Base-by-base conservation (phyloP, 345 rosid genomes). In the Salix udensis region DNA sequence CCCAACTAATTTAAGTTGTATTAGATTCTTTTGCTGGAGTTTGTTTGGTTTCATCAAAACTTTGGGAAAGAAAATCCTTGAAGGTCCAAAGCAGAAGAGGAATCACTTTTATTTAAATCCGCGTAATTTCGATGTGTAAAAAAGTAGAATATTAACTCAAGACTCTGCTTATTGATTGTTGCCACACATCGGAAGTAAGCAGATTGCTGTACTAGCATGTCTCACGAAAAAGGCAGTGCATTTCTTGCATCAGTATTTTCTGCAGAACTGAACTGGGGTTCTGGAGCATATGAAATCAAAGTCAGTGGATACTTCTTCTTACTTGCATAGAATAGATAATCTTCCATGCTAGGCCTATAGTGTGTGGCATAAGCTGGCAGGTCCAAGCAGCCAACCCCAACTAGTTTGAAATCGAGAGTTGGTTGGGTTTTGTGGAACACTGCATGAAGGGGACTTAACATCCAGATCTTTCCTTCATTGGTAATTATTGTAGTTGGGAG, bases 121-220 rank as follows among this genome's bases (percentile, higher is more conserved):
- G 39, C 2, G 73, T 42, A 42, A 60, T 53, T 30, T 48, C 34
- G 44, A 42, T 69, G 24, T 58, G 64, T 30, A 69, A 60, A 26
- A 19, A 40, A 23, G 34, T 55, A 53, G 26, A 23, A 15, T 68
- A 36, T 69, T 28, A 28, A 13, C 55, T 12, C 21, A 76, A 40
- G 78, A 68, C 13, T 21, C 73, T 34, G n/a, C 34, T 73, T 37
- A 55, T n/a, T 67, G 65, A 31, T 53, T 67, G 30, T 31, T 65
- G 53, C 34, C 6, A 39, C n/a, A n/a, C 15, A 19, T 60, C 53
- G 74, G 65, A 34, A 71, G 55, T 13, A 53, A 55, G 28, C 60
- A 8, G 76, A 48, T 74, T 23, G 64, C 64, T n/a, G 26, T n/a
- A 46, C 65, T 19, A 30, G 19, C 68, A 65, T 14, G 39, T 30